phyloP scores from a whole-genome alignment of 257 asterid species.

The Scutellaria barbata region DNA sequence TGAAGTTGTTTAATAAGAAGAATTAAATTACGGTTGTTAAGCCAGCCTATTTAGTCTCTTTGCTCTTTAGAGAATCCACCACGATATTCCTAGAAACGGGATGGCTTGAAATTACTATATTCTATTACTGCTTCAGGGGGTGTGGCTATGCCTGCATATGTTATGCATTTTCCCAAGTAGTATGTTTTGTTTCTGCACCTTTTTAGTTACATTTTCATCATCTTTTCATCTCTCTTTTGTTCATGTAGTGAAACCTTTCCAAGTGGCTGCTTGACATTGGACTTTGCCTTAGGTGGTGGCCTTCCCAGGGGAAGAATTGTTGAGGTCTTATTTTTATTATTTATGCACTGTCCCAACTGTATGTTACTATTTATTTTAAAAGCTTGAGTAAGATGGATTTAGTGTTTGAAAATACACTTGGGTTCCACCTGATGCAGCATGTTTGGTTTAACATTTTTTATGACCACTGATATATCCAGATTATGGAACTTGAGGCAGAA shows the following conservation, averaged over 20 bases:
- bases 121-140: background rate
- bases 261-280: constrained; percentile 90
- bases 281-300: constrained; percentile 98
- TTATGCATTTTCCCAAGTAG: background rate
- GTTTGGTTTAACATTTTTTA: background rate
- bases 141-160: background rate
- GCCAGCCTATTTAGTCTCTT: constrained; percentile 3
- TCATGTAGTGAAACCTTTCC: constrained; percentile 92
- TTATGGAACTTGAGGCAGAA: constrained; percentile 2
- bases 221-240: constrained; percentile 6
- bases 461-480: background rate
- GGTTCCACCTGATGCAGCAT: constrained; percentile 4
- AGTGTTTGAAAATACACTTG: background rate
- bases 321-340: constrained; percentile 57
- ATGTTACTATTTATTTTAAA: background rate
- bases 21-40: background rate
- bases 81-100: background rate
- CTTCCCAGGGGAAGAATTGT: constrained; percentile 97
- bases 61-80: constrained; percentile 12
- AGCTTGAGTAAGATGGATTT: constrained; percentile 15
- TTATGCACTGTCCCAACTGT: constrained; percentile 1
- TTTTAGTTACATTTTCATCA: background rate
- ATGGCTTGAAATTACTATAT: background rate
- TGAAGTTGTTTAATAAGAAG: background rate
- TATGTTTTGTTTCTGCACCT: no score